Conservation (phyloP, 805 yeast genomes). For the Metschnikowia reukaufii region DNA sequence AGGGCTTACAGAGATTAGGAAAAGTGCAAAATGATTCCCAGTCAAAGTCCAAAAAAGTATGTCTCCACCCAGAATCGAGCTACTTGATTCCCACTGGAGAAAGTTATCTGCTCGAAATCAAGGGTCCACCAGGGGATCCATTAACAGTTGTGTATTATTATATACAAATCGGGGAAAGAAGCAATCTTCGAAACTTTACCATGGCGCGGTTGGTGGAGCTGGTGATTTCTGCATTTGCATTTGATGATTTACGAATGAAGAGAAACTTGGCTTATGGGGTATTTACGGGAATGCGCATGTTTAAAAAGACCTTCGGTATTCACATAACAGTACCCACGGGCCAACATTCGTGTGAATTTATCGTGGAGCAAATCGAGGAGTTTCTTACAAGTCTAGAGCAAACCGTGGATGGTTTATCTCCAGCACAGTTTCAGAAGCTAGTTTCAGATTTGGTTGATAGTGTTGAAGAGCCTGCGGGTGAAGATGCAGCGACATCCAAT, state of each 20-base stretch:
- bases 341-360: slow-evolving; percentile 35
- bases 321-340: slow-evolving; percentile 60
- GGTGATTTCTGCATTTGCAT: slow-evolving; percentile 44
- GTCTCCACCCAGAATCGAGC: slow-evolving; percentile 6
- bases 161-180: slow-evolving; percentile 55
- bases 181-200: slow-evolving; percentile 32
- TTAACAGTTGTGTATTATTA: slow-evolving; percentile 46
- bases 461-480: slow-evolving; percentile 19
- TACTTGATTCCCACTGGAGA: slow-evolving; percentile 6
- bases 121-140: slow-evolving; percentile 7
- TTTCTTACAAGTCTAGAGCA: slow-evolving; percentile 45
- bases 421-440: slow-evolving; percentile 26
- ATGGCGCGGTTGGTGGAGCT: slow-evolving; percentile 49
- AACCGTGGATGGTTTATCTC: slow-evolving; percentile 29
- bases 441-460: slow-evolving; percentile 1
- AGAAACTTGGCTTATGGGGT: slow-evolving; percentile 65
- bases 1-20: slow-evolving; percentile 20
- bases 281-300: slow-evolving; percentile 52
- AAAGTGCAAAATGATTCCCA: not conserved
- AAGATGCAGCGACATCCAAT: slow-evolving; percentile 22
- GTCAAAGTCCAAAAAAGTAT: not conserved
- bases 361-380: slow-evolving; percentile 49
- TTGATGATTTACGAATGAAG: slow-evolving; percentile 51
- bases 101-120: not conserved
- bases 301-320: slow-evolving; percentile 55